A percentile compares a stretch with the other conserved stretches of the same genome.
These are phyloP conservation scores for Rasamsonia emersonii DNA, from an alignment of 2,329 filamentous ascomycete species.

Conservation along the genomic window DNA sequence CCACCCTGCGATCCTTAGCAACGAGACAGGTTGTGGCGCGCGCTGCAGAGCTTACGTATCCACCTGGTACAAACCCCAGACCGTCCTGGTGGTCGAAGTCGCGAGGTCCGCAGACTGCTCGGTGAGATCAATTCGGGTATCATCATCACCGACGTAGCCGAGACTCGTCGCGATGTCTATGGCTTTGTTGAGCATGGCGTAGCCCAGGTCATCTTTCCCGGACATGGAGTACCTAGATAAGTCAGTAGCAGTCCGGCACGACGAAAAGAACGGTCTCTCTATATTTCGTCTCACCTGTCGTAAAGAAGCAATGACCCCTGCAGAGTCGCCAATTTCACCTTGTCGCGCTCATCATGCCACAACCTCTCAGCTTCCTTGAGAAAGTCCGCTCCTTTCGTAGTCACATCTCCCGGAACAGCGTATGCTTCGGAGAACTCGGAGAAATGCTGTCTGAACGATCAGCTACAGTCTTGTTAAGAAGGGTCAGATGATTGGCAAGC, in stretches of 20 bases:
- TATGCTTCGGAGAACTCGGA: conserved; percentile 33
- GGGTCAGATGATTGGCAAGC: conserved; percentile 8
- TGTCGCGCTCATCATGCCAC: conserved; percentile 13
- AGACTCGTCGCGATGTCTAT: conserved; percentile 25
- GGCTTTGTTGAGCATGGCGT: conserved; percentile 28
- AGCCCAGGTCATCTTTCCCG: conserved; percentile 28
- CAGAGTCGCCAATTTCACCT: conserved; percentile 21
- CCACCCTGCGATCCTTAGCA: conserved; percentile 14
- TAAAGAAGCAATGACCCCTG: conserved; percentile 29
- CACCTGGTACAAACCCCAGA: conserved; percentile 31
- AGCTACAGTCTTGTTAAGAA: neutral
- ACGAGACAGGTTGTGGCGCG: too few relatives aligned
- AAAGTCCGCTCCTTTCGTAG: conserved; percentile 28
- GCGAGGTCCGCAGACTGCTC: conserved; percentile 22
- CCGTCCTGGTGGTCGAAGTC: conserved; percentile 21
- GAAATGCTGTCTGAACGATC: conserved; percentile 20
- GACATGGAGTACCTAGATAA: conserved; percentile 25
- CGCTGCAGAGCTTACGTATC: conserved; percentile 25
- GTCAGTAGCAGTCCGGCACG: neutral
- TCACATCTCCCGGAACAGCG: conserved; percentile 25
- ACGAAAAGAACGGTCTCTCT: neutral
- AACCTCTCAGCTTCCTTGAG: conserved; percentile 29
- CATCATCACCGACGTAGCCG: conserved; percentile 22
- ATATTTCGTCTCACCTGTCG: conserved; percentile 26
- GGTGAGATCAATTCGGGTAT: conserved; percentile 13